phyloP scores from a whole-genome alignment of 1,284 basidiomycete species.

The Ceratobasidium sp. region DNA sequence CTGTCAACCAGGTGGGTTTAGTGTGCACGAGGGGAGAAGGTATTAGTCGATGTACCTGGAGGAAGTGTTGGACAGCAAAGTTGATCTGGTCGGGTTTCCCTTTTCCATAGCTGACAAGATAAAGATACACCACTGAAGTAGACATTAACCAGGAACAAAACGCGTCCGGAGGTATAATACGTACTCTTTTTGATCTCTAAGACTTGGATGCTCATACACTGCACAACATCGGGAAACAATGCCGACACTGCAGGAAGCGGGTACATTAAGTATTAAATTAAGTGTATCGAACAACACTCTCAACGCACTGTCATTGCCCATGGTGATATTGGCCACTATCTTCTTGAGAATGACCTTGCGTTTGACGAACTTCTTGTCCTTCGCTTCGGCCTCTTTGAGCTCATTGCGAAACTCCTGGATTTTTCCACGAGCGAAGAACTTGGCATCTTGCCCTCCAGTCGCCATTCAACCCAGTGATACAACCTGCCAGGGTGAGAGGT shows the following conservation, averaged over 20 bases:
- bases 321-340: conserved; percentile 93
- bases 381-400: conserved; percentile 83
- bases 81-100: conserved; percentile 87
- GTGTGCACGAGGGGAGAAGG: conserved; percentile 14
- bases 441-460: conserved; percentile 74
- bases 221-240: conserved; percentile 86
- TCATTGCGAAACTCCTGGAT: conserved; percentile 79
- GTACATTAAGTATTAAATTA: conserved; percentile 2
- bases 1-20: conserved; percentile 52
- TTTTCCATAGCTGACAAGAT: conserved; percentile 89
- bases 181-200: conserved; percentile 99
- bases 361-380: conserved; percentile 92
- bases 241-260: conserved; percentile 75
- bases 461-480: conserved; percentile 40
- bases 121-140: conserved; percentile 83
- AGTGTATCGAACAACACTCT: conserved; percentile 16
- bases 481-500: conserved; percentile 8
- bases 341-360: conserved; percentile 92
- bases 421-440: conserved; percentile 89
- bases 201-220: conserved; percentile 83
- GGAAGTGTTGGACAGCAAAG: conserved; percentile 84
- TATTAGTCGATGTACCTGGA: conserved; percentile 65
- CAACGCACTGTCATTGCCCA: conserved; percentile 89
- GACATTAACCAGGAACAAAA: conserved; percentile 18
- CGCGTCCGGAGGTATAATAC: conserved; percentile 47